Conservation (phyloP, 768 basidiomycete species). For the Cystobasidium ongulense region DNA sequence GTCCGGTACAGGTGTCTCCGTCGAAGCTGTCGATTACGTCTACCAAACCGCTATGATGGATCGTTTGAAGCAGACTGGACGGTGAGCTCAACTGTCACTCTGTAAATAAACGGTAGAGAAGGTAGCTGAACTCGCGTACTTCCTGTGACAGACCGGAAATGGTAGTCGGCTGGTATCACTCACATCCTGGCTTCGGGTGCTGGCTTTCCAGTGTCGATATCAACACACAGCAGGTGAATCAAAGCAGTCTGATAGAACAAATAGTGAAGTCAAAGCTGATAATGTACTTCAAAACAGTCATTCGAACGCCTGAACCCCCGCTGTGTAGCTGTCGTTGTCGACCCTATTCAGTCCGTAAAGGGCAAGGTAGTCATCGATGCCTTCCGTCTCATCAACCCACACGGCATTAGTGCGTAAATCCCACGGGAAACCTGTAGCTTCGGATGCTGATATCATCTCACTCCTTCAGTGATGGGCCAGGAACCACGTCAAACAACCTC, state of each 20-base stretch:
- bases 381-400: constrained; percentile 90
- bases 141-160: constrained; percentile 65
- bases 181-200: constrained; percentile 98
- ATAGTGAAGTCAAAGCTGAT: neutral
- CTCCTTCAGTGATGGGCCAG: constrained; percentile 61
- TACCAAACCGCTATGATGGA: constrained; percentile 98
- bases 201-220: constrained; percentile 99
- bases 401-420: constrained; percentile 52
- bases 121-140: constrained; percentile 30
- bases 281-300: constrained; percentile 54
- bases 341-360: constrained; percentile 98
- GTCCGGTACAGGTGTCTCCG: constrained; percentile 82
- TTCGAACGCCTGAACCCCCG: constrained; percentile 89
- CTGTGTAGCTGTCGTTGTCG: constrained; percentile 93
- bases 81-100: constrained; percentile 58
- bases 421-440: neutral
- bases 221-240: constrained; percentile 85
- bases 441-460: neutral
- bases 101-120: too few relatives aligned
- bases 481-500: constrained; percentile 96
- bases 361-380: constrained; percentile 96
- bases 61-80: constrained; percentile 97
- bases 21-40: constrained; percentile 89
- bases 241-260: neutral
- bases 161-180: constrained; percentile 99